Percentiles rank a stretch among this genome's conserved stretches.
Evolutionary conservation across 306 rosid species (phyloP).

Genomic region (Gastrolobium bilobum): DNA sequence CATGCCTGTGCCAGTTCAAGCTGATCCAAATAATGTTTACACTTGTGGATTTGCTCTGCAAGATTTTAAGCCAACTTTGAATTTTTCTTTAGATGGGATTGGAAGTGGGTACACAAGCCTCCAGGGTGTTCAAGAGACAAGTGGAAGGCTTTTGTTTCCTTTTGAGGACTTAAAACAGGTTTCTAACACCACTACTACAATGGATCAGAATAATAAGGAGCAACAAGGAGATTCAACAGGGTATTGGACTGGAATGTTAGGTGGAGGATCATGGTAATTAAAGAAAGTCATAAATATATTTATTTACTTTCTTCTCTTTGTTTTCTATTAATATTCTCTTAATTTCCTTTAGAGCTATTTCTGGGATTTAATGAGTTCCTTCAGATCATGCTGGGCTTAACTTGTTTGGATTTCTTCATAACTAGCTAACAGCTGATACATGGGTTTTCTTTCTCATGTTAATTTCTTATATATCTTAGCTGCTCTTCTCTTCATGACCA

Average conservation of each 20-base stretch:
- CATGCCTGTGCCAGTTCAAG: constrained; percentile 55
- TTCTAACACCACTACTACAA: constrained; percentile 42
- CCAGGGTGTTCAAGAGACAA: constrained; percentile 47
- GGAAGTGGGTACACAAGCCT: constrained; percentile 53
- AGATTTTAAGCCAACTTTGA: constrained; percentile 71
- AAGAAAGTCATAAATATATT: not conserved
- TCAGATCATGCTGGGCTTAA: constrained; percentile 22
- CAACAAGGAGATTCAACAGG: constrained; percentile 69
- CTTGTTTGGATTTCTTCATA: constrained; percentile 53
- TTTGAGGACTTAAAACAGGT: constrained; percentile 73
- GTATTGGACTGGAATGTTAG: constrained; percentile 84
- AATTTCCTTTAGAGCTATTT: not conserved
- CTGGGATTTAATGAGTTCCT: constrained; percentile 34
- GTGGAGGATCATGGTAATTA: constrained; percentile 86
- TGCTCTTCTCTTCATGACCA: constrained; percentile 42
- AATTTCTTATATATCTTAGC: constrained; percentile 37
- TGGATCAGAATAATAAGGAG: constrained; percentile 55
- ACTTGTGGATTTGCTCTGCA: constrained; percentile 60
- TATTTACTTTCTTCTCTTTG: not conserved
- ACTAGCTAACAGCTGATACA: constrained; percentile 60
- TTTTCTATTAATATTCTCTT: constrained; percentile 10
- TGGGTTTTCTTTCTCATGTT: constrained; percentile 35
- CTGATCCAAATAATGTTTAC: constrained; percentile 55
- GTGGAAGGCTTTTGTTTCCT: constrained; percentile 65
- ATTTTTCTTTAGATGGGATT: constrained; percentile 74